Evolutionary conservation across 345 rosid species (phyloP).

Genomic region (Cardamine occulta): DNA sequence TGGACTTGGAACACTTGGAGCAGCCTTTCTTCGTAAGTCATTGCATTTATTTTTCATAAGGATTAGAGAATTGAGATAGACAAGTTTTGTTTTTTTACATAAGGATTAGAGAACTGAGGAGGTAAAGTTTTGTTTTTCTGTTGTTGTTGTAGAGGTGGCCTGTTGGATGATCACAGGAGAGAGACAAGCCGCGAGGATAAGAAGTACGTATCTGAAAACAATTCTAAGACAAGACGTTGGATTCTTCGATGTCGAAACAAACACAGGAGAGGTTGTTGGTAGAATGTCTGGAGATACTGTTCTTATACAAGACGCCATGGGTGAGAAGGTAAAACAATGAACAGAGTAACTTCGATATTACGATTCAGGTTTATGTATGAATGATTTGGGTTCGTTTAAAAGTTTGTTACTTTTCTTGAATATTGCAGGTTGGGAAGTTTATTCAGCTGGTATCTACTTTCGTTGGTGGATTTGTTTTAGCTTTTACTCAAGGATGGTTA

Average conservation of each 20-base stretch:
- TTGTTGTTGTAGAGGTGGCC: conserved; percentile 63
- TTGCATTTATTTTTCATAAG: conserved; percentile 18
- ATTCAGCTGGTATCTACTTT: conserved; percentile 71
- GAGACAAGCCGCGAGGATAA: conserved; percentile 70
- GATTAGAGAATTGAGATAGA: not conserved
- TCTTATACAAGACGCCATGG: conserved; percentile 90
- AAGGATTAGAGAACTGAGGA: conserved; percentile 7
- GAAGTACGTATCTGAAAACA: conserved; percentile 63
- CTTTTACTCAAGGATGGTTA: conserved; percentile 78
- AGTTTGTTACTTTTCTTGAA: not conserved
- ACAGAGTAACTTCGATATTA: not conserved
- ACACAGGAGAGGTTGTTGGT: conserved; percentile 81
- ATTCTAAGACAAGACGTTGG: conserved; percentile 74
- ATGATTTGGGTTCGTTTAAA: not conserved
- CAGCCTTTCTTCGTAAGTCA: conserved; percentile 79
- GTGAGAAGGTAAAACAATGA: conserved; percentile 63
- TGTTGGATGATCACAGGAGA: conserved; percentile 91
- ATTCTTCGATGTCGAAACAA: conserved; percentile 77
- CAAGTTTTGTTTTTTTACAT: not conserved
- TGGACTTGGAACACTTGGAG: conserved; percentile 64
- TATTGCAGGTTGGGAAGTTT: conserved; percentile 77
- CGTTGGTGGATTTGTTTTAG: conserved; percentile 63
- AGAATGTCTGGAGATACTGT: conserved; percentile 94
- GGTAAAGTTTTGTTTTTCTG: not conserved
- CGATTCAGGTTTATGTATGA: too few species aligned